These are phyloP conservation scores for Sabuloglossum arenarium DNA, from an alignment of 495 filamentous ascomycete genomes.

Conservation along the genomic window DNA sequence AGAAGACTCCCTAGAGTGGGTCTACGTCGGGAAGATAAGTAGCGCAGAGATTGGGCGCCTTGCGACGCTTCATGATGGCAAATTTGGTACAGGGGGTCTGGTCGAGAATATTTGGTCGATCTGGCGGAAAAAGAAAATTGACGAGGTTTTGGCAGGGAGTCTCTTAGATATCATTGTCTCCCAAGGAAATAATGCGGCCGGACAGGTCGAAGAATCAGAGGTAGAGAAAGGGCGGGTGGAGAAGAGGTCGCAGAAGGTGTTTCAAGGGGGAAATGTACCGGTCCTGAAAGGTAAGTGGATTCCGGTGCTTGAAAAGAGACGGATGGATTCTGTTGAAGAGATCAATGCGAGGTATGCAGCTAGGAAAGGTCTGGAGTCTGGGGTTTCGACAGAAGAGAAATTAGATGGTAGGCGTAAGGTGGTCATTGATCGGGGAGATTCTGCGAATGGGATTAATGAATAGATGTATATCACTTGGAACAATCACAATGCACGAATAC, in stretches of 20 bases:
- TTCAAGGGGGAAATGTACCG: constrained; percentile 44
- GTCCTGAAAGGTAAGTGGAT: constrained; percentile 44
- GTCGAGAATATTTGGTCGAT: constrained; percentile 54
- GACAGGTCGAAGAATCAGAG: constrained; percentile 3
- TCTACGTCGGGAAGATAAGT: constrained; percentile 42
- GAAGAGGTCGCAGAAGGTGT: constrained; percentile 33
- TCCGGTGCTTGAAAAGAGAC: constrained; percentile 42
- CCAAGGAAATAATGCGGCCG: background rate
- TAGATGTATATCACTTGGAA: background rate
- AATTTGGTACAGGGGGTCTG: constrained; percentile 44
- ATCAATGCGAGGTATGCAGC: constrained; percentile 60
- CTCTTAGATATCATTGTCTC: constrained; percentile 32
- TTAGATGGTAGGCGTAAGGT: constrained; percentile 14
- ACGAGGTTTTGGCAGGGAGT: constrained; percentile 54
- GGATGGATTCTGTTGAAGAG: constrained; percentile 41
- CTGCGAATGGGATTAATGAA: constrained; percentile 3
- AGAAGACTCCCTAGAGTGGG: constrained; percentile 54
- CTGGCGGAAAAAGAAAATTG: constrained; percentile 74
- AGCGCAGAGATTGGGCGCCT: constrained; percentile 10
- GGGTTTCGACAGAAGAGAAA: constrained; percentile 22
- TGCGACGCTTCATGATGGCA: constrained; percentile 12
- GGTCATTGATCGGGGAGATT: constrained; percentile 9
- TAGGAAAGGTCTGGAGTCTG: constrained; percentile 39
- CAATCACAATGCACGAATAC: background rate
- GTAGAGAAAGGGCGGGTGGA: constrained; percentile 12